Evolutionary conservation across 2,329 filamentous ascomycete genomes (phyloP), one percentile per base, ranked within the genome.

Genomic region (Penicillium polonicum): DNA sequence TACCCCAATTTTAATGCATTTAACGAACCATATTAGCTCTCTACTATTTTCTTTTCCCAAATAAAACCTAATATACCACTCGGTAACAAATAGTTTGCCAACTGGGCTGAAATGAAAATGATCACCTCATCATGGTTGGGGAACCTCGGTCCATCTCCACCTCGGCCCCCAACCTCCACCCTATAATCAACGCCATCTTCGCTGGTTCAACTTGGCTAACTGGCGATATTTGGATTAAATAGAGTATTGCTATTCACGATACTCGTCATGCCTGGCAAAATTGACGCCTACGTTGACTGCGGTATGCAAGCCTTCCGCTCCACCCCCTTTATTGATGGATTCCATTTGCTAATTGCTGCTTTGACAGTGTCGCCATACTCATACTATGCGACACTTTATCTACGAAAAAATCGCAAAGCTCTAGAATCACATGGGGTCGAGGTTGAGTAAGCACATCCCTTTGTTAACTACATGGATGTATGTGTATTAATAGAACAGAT

Each of bases 301-400:
- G 65, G 65, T 67, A 65, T 41, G 62, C 15, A 36, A 10, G 2
- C 39, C 19, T 12, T 13, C 44, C 33, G 15, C 15, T 19, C 38
- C 36, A 29, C 33, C 48, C 44, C 45, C n/a, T n/a, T 8, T 10
- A 17, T 19, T 27, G 21, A 21, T 19, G 13, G 13, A 36, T 15
- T 7, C 2, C 43, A 31, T 50, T 53, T 21, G 31, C 50, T 49
- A 25, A 54, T 31, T 21, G 10, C 27, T 45, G 13, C 45, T 42
- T 52, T 2, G 27, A 27, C 66, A 91, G 88, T 86, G 54, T 92
- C 89, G 4, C 80, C 79, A 8, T 83, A 82, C 61, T 81, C 79
- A 27, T 82, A 78, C 67, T 79, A 78, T 63, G 79, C 80, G 12
- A 72, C 89, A 49, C 69, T 79, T 0, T 82, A 90, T 67, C 75